Conservation (phyloP, 179 eudicot species). For the Amaranthus tricolor region DNA sequence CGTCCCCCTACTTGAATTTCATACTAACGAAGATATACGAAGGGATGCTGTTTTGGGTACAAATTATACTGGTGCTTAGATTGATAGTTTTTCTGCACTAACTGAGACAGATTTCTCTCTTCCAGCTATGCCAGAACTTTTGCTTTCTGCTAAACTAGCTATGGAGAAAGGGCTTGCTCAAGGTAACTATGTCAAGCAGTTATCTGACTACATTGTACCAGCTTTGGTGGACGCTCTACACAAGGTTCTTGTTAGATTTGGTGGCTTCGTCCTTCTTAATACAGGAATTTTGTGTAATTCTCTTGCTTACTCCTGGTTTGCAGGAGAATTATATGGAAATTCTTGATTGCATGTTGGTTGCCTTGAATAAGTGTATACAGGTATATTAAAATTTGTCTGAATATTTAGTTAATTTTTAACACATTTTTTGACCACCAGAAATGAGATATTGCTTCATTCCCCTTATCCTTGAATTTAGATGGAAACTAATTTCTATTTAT, state of each 20-base stretch:
- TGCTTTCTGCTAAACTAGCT: constrained; percentile 89
- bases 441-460: too few relatives aligned
- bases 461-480: too few relatives aligned
- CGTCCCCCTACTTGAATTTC: constrained; percentile 89
- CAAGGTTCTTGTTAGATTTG: constrained; percentile 49
- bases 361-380: constrained; percentile 92
- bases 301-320: constrained; percentile 18
- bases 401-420: too few relatives aligned
- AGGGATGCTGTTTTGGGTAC: constrained; percentile 94
- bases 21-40: constrained; percentile 94
- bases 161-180: constrained; percentile 91
- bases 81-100: neutral
- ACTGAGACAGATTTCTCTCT: constrained; percentile 3
- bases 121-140: constrained; percentile 94
- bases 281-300: neutral
- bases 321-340: constrained; percentile 99
- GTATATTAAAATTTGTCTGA: constrained; percentile 30
- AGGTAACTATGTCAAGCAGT: constrained; percentile 87
- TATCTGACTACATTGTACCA: constrained; percentile 85
- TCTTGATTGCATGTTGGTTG: constrained; percentile 87
- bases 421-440: too few relatives aligned
- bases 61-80: constrained; percentile 1
- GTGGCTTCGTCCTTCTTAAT: constrained; percentile 1
- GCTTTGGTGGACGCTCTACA: constrained; percentile 94
- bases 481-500: too few relatives aligned